Conservation (phyloP, 768 basidiomycete genomes). For the Polyporus arcularius region DNA sequence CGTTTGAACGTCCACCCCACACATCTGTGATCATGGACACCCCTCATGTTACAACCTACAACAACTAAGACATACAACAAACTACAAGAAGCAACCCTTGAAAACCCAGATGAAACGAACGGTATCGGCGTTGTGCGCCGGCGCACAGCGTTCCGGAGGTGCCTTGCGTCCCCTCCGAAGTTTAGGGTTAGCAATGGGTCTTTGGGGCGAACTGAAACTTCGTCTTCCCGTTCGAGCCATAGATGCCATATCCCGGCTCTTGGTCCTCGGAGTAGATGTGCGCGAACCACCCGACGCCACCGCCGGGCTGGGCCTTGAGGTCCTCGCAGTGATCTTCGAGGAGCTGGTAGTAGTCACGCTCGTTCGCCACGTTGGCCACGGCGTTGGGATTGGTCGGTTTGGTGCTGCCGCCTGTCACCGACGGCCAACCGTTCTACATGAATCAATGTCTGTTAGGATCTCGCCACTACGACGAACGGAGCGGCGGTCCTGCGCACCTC, state of each 20-base stretch:
- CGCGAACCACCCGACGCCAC: constrained; percentile 81
- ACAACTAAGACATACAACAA: too few relatives aligned
- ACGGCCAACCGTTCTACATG: constrained; percentile 81
- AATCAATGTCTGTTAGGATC: neutral
- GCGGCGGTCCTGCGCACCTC: constrained; percentile 44
- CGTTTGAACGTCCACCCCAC: too few relatives aligned
- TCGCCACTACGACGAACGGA: neutral
- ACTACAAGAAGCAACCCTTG: too few relatives aligned
- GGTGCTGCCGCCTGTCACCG: constrained; percentile 57
- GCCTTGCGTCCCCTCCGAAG: too few relatives aligned
- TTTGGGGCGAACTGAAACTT: constrained; percentile 71
- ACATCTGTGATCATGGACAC: too few relatives aligned
- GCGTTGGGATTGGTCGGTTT: constrained; percentile 65
- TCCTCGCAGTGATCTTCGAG: constrained; percentile 64
- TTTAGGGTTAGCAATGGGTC: constrained; percentile 49
- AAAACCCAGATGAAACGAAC: too few relatives aligned
- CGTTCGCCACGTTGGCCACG: constrained; percentile 61
- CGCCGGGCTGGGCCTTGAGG: constrained; percentile 58
- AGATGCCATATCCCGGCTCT: constrained; percentile 73
- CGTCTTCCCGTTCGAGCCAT: constrained; percentile 43
- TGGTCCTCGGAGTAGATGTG: constrained; percentile 73
- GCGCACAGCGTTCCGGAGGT: too few relatives aligned
- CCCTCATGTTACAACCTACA: too few relatives aligned
- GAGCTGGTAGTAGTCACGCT: constrained; percentile 63
- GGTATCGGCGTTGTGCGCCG: too few relatives aligned